Base-by-base conservation (phyloP, 2,329 filamentous ascomycete genomes). In the Thyridium curvatum region DNA sequence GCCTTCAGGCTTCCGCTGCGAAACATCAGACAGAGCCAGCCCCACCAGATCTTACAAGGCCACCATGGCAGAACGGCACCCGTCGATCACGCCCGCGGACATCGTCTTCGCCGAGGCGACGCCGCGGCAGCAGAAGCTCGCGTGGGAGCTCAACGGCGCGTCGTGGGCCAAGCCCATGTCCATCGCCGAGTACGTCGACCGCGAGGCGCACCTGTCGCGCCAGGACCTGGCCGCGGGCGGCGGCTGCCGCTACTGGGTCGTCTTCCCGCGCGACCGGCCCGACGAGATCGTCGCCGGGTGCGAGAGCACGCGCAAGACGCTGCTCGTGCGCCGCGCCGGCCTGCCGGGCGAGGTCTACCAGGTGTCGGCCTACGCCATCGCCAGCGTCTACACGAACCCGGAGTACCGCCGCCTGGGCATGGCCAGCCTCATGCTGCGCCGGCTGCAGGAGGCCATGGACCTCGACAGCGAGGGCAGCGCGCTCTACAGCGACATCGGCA, bases 351-450 rank as follows among this genome's bases (percentile, higher is more conserved):
- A 26, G 21, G 46, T 53, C 16, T 43, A 49, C 13, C 41, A 52
- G 9, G 52, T 47, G 33, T 47, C 46, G 13, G 55, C 52, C n/a
- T 58, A 55, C 41, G 45, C 52, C 36, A 52, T 66, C 33, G 54
- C 57, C 35, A 55, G 61, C 32, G 46, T 65, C 13, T 60, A 57
- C 45, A 66, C 63, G 7, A 55, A 56, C 33, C 50, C 55, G 6
- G 45, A 54, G 15, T 53, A 58, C 32, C 58, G 61, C 31, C 47
- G 48, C 26, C 41, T 49, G 7, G 61, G 62, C 18, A 57, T 62
- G 52, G 63, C 61, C 2, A 55, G 52, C n/a, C 45, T 47, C 41
- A 53, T 66, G 40, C 46, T 66, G 30, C 48, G 39, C 31, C 46
- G 45, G n/a, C 43, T 64, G 3, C 55, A 59, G 38, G 45, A 59